Percentiles rank a stretch among this genome's conserved stretches.
phyloP scores from a whole-genome alignment of 139 green algal species.

The Nannochloris sp. region DNA sequence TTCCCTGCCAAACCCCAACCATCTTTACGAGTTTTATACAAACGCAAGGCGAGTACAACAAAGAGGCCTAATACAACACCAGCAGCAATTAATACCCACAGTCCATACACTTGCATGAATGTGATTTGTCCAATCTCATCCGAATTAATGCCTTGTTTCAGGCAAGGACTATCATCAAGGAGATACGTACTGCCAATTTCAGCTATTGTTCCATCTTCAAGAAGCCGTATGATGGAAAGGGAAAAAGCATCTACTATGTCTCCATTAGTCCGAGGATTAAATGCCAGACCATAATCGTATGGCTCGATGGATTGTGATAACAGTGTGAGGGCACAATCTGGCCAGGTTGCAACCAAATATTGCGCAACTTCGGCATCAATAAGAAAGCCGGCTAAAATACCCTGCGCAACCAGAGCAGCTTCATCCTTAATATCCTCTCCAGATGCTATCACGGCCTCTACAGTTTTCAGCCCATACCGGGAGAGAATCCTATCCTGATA shows the following conservation, averaged over 20 bases:
- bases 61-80: not conserved
- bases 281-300: slow-evolving; percentile 8
- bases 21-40: too few relatives aligned
- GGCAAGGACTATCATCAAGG: slow-evolving; percentile 1
- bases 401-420: not conserved
- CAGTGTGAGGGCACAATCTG: not conserved
- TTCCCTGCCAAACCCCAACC: too few relatives aligned
- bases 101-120: slow-evolving; percentile 5
- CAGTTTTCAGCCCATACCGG: not conserved
- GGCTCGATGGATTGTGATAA: slow-evolving; percentile 3
- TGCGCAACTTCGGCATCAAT: not conserved
- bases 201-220: slow-evolving; percentile 5
- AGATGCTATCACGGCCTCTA: not conserved
- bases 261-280: not conserved
- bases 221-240: not conserved
- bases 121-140: slow-evolving; percentile 5
- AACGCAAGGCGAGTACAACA: too few relatives aligned
- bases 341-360: slow-evolving; percentile 4
- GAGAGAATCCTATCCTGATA: not conserved
- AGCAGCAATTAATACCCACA: slow-evolving; percentile 6
- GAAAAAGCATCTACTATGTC: slow-evolving; percentile 6
- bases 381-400: slow-evolving; percentile 2
- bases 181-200: not conserved
- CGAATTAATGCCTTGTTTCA: not conserved
- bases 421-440: not conserved